Evolutionary conservation across 108 stramenopile genomes (phyloP).

Genomic region (Pseudonitzschia multiseries): DNA sequence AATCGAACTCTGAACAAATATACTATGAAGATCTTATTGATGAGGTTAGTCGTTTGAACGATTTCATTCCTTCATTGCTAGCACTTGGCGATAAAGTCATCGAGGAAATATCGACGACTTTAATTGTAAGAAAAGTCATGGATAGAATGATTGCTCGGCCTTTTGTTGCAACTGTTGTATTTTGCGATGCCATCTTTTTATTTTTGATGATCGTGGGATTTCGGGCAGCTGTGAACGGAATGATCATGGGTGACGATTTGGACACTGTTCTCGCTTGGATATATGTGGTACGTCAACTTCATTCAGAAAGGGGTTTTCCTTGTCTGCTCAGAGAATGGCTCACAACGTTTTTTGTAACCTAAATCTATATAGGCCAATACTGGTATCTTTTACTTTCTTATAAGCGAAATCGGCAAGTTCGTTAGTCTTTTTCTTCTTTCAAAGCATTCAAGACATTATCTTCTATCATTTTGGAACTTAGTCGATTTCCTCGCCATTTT

Average conservation of each 20-base stretch:
- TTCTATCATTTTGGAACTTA: conserved; percentile 64
- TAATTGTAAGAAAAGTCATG: conserved; percentile 47
- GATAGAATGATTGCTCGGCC: conserved; percentile 54
- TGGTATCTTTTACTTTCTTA: conserved; percentile 63
- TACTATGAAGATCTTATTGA: conserved; percentile 27
- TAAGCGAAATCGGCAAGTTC: conserved; percentile 58
- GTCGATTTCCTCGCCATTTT: conserved; percentile 48
- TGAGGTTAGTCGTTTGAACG: conserved; percentile 42
- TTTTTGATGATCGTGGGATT: conserved; percentile 44
- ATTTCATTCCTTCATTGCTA: conserved; percentile 55
- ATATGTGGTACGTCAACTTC: conserved; percentile 34
- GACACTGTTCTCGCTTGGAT: conserved; percentile 41
- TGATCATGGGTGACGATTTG: conserved; percentile 31
- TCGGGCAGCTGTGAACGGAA: conserved; percentile 36
- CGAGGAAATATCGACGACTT: conserved; percentile 56
- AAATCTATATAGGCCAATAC: conserved; percentile 34
- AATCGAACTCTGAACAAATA: neutral
- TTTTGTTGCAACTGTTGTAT: conserved; percentile 52
- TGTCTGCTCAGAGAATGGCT: neutral
- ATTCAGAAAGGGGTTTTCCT: neutral
- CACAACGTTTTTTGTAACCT: neutral
- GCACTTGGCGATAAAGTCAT: conserved; percentile 44
- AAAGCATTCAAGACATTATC: conserved; percentile 39
- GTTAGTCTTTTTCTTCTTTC: conserved; percentile 44
- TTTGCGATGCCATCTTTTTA: conserved; percentile 54